Percentiles rank a stretch among this genome's conserved stretches.
Evolutionary conservation across 75 land plant genomes (phyloP).

Genomic region (Cryptomeria japonica): DNA sequence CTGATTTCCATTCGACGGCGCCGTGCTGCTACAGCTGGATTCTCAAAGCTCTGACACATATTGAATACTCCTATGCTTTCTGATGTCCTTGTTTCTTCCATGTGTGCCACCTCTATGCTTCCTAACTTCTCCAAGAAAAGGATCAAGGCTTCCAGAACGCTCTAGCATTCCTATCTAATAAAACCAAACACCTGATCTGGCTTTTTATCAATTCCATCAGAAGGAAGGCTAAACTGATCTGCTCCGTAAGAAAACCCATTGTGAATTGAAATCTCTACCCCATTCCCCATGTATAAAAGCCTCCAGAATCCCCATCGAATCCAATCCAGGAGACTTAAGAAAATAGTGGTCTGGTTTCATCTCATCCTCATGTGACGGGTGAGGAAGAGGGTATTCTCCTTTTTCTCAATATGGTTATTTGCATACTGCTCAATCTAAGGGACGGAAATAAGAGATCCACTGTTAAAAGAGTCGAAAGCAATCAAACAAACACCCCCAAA

Average conservation of each 20-base stretch:
- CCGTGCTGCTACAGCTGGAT: conserved; percentile 18
- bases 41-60: conserved; percentile 1
- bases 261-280: not conserved
- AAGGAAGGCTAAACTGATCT: not conserved
- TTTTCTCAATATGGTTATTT: not conserved
- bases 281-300: conserved; percentile 1
- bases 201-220: not conserved
- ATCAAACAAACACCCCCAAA: not conserved
- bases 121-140: not conserved
- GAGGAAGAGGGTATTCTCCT: conserved; percentile 2
- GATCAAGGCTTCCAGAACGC: conserved; percentile 6
- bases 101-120: not conserved
- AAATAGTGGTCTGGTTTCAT: not conserved
- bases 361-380: not conserved
- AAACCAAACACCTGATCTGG: not conserved
- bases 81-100: conserved; percentile 4
- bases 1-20: conserved; percentile 42
- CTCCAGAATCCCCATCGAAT: not conserved
- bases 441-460: not conserved
- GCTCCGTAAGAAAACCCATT: not conserved
- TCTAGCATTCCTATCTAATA: not conserved
- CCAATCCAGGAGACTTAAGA: not conserved
- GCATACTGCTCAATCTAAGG: not conserved
- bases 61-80: conserved; percentile 4
- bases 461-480: not conserved